These are phyloP conservation scores for Guadua angustifolia DNA, from an alignment of 176 grass and related monocot genomes.

Conservation along the genomic window DNA sequence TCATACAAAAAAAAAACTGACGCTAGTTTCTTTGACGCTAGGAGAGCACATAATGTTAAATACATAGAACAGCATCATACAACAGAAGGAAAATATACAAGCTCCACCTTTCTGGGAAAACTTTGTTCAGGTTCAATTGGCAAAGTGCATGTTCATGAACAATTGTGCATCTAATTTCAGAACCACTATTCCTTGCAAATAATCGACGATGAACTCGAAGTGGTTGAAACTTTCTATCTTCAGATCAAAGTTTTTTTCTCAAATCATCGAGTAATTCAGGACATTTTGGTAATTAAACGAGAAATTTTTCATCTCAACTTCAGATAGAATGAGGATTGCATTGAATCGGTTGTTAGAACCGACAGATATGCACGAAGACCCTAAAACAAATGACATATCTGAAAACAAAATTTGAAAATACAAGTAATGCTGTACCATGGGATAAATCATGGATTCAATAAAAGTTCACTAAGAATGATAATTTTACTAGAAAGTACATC, in stretches of 20 bases:
- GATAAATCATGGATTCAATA: background rate
- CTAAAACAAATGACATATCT: background rate
- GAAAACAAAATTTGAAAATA: background rate
- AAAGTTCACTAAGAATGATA: background rate
- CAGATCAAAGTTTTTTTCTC: background rate
- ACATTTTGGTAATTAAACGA: background rate
- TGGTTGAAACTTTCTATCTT: background rate
- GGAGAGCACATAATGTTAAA: too few relatives aligned
- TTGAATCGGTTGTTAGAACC: background rate
- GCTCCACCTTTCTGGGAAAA: background rate
- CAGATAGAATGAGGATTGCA: background rate
- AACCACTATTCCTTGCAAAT: background rate
- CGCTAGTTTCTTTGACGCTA: too few relatives aligned
- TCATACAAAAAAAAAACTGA: too few relatives aligned
- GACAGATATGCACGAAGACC: background rate
- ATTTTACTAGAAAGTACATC: background rate
- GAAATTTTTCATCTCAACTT: background rate
- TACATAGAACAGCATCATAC: too few relatives aligned
- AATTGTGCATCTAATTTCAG: background rate
- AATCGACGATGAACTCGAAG: background rate
- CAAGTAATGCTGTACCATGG: background rate
- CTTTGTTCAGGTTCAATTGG: background rate
- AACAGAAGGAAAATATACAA: background rate
- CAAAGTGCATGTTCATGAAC: background rate
- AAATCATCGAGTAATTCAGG: background rate